Evolutionary conservation across 2,329 filamentous ascomycete genomes (phyloP), one percentile per base, ranked within the genome.

Genomic region (Neobulgaria alba): DNA sequence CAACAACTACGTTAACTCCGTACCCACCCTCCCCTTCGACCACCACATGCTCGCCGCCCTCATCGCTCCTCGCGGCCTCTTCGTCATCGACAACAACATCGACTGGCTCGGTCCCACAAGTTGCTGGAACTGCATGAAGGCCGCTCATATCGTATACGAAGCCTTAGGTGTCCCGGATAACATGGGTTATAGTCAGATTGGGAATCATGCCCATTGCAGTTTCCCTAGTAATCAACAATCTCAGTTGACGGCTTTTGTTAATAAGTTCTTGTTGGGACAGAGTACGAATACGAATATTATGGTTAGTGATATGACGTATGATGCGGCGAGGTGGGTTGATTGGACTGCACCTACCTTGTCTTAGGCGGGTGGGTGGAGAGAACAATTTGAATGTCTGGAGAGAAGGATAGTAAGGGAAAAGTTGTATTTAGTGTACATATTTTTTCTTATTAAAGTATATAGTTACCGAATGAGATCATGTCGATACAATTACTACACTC

Each of bases 41-140:
- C 73, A 75, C 36, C 74, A 78, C 57, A 68, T 71, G 49, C 67
- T 78, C 31, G 73, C 71, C 12, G 73, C 66, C 5, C 63, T 76
- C 15, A 64, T 77, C 18, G 72, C 72, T n/a, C 75, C 75, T 2
- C 61, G 73, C 16, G 71, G 72, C 2, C 57, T 78, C 5, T 61
- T 75, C 15, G 68, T 73, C 17, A 72, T 76, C 38, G 73, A 77
- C 56, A 74, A 74, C 48, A 64, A 62, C 40, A 58, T 61, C 47
- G 68, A 72, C 50, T 74, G 70, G 71, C 62, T 74, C 21, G 72
- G 73, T 12, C 68, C 67, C 0, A 63, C 70, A 10, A 65, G 70
- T 33, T 68, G 71, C 5, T 74, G 69, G 45, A 69, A 63, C 5
- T 73, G 71, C 53, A 71, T 70, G 68, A 69, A 69, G 36, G 67